Base-by-base conservation (phyloP, 192 early-diverging fungal species). In the Podochytrium sp. region DNA sequence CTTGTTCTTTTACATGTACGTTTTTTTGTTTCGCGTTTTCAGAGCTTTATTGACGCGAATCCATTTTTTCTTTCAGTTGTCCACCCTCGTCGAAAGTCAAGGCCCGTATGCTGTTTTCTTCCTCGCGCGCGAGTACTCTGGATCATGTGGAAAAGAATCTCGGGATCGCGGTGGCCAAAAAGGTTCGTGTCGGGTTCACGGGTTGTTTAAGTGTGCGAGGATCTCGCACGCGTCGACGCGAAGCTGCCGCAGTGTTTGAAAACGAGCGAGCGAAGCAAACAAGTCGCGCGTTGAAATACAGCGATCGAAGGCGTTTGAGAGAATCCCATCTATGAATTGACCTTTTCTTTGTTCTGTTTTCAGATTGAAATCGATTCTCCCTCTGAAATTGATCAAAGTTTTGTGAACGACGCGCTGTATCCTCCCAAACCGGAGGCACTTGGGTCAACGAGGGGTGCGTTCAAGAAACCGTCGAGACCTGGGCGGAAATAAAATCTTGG, bases 81-180 rank as follows among this genome's bases (percentile, higher is more conserved):
- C 95, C 97, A 7, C 79, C 88, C 30, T 65, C 78, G 6, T 90
- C 92, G 59, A 94, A 93, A 78, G 90, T 98, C 64, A 90, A 92
- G 42, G 87, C 93, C 51, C 85, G 91, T n/a, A 98, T 97, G 97
- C 68, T 95, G 37, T 96, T 94, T 79, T 94, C 94, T 10, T 86
- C 94, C 0, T 91, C 88, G 52, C 85, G 90, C 50, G 76, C 80
- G 23, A 88, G 82, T 35, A 83, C 94, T 25, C 68, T 92, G 43
- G 70, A 78, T 7, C 80, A 66, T 47, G 84, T 89, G 27, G 84
- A 90, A 77, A 80, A 41, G 47, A 23, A 41, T 27, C 38, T 65
- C 27, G 43, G 6, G 5, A 47, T 65, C 29, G 10, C 38, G 1
- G 30, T 65, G 18, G n/a, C 14, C 10, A 65, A 65, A 47, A 65